Percentiles rank a stretch among this genome's conserved stretches.
Conservation (phyloP, 345 rosid genomes). For the Eucalyptus viminalis region DNA sequence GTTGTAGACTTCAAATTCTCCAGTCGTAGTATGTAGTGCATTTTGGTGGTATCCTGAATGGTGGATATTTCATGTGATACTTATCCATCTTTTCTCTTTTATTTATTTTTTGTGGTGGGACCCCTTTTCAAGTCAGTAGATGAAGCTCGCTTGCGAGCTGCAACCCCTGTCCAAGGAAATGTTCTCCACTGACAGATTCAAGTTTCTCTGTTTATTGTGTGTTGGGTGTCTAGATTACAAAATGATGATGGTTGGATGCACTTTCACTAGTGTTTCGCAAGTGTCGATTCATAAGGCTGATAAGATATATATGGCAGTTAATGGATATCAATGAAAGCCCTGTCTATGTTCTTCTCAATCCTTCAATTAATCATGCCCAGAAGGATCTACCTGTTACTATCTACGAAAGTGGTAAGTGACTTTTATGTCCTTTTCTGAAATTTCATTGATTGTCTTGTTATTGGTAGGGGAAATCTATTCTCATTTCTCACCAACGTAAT, state of each 20-base stretch:
- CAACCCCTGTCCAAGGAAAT: background rate
- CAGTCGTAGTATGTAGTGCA: background rate
- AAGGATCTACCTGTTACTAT: constrained; percentile 93
- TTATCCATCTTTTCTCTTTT: background rate
- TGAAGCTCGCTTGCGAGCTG: background rate
- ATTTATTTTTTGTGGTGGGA: background rate
- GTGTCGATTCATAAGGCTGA: background rate
- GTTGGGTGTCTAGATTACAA: background rate
- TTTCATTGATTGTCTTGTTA: background rate
- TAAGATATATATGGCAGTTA: constrained; percentile 34
- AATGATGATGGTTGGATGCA: background rate
- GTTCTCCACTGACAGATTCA: background rate
- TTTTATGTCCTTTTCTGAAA: background rate
- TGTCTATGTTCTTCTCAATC: constrained; percentile 82
- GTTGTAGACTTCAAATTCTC: background rate
- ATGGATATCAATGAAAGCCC: constrained; percentile 98
- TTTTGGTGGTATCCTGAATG: background rate
- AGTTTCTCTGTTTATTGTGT: background rate
- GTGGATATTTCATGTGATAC: background rate
- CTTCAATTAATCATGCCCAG: constrained; percentile 73
- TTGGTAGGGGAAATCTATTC: background rate
- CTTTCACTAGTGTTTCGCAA: background rate
- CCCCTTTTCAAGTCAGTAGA: background rate
- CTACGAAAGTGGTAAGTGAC: constrained; percentile 67
- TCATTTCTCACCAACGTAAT: background rate